Evolutionary conservation across 345 rosid species (phyloP), one percentile per base, ranked within the genome.

Genomic region (Moringa oleifera): DNA sequence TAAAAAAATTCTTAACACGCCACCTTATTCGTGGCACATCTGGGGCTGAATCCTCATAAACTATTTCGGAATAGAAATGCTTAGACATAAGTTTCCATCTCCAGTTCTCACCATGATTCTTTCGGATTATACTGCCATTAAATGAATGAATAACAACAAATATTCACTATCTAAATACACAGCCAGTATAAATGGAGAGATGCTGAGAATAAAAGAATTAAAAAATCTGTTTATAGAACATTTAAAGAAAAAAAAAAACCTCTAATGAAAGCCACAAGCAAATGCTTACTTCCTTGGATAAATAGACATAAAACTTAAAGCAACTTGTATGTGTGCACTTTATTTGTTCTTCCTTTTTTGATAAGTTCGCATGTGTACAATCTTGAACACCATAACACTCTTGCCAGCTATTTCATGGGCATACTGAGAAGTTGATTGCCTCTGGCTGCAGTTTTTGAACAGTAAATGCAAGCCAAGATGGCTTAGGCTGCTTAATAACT

Each of bases 61-160:
- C 86, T 63, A 75, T 72, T 87, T 94, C 95, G 0, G 81, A 68
- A 64, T 84, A 90, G 83, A 94, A 88, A 75, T 81, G 80, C 71
- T 77, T 88, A 6, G 81, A 64, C 69, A 90, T 59, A 59, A 67
- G 80, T 54, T 64, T 67, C 86, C 81, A 83, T 59, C 64, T 73
- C 78, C 75, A 68, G 64, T 82, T 75, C 72, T 86, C 80, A 51
- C 86, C 67, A 50, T n/a, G 70, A 67, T 86, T 75, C 23, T 75
- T 80, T 66, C 56, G 82, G 59, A 77, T 76, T 24, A 88, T 73
- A 45, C 97, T 94, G 85, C 49, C 65, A 63, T 66, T 64, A 23
- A 31, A 55, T 62, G 61, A n/a, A n/a, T n/a, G n/a, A n/a, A n/a
- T n/a, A n/a, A n/a, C n/a, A n/a, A n/a, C n/a, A n/a, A n/a, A n/a